Evolutionary conservation across 2,329 filamentous ascomycete species (phyloP).

Genomic region (Xylaria sp.): DNA sequence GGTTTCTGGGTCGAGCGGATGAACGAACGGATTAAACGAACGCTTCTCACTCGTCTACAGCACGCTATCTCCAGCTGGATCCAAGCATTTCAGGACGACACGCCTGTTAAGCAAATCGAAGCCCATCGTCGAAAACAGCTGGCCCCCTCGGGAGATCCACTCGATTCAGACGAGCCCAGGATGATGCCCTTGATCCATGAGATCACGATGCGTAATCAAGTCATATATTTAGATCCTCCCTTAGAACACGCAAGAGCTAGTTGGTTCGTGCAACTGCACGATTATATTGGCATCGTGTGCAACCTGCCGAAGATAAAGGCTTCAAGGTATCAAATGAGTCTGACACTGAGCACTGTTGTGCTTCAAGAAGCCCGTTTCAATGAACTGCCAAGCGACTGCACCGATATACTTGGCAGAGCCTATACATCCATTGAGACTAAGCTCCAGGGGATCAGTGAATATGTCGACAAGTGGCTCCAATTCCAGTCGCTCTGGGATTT

Average conservation of each 20-base stretch:
- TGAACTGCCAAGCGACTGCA: slow-evolving; percentile 85
- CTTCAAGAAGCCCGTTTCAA: slow-evolving; percentile 79
- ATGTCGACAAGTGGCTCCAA: slow-evolving; percentile 98
- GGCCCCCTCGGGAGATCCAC: slow-evolving; percentile 56
- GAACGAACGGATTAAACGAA: slow-evolving; percentile 85
- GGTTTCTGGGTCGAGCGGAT: slow-evolving; percentile 88
- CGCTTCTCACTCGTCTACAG: slow-evolving; percentile 83
- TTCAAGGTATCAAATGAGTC: slow-evolving; percentile 90
- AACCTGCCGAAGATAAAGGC: slow-evolving; percentile 95
- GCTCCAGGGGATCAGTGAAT: slow-evolving; percentile 79
- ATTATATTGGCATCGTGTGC: slow-evolving; percentile 93
- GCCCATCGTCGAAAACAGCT: slow-evolving; percentile 65
- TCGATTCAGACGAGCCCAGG: slow-evolving; percentile 66
- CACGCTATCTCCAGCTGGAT: slow-evolving; percentile 90
- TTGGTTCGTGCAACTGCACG: slow-evolving; percentile 92
- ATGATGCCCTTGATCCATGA: slow-evolving; percentile 85
- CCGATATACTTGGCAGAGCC: slow-evolving; percentile 79
- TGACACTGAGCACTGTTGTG: slow-evolving; percentile 68
- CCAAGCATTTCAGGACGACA: slow-evolving; percentile 78
- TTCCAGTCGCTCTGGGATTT: slow-evolving; percentile 99
- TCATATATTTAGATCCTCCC: slow-evolving; percentile 95
- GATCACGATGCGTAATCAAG: slow-evolving; percentile 96
- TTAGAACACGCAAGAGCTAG: slow-evolving; percentile 90
- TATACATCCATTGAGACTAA: slow-evolving; percentile 88
- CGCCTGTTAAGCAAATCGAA: slow-evolving; percentile 55